phyloP scores from a whole-genome alignment of 2,329 filamentous ascomycete genomes.

The Colletotrichum simmondsii region DNA sequence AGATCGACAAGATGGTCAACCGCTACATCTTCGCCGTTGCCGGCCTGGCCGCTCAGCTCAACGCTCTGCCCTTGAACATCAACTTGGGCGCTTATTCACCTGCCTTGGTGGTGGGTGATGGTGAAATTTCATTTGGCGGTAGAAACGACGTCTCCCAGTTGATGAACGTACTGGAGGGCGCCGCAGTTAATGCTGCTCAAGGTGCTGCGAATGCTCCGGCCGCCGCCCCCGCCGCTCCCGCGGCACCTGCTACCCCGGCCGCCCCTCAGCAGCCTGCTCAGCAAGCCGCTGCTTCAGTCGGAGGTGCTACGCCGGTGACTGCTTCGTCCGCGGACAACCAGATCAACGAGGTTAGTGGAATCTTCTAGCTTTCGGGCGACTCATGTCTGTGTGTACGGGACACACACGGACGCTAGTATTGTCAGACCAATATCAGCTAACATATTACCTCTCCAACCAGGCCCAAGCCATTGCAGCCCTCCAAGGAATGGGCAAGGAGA shows the following conservation, averaged over 20 bases:
- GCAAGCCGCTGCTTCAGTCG: constrained; percentile 22
- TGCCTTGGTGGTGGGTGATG: constrained; percentile 49
- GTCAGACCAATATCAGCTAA: constrained; percentile 15
- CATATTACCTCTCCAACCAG: constrained; percentile 35
- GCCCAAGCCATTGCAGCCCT: constrained; percentile 55
- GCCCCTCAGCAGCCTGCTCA: constrained; percentile 34
- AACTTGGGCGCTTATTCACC: constrained; percentile 49
- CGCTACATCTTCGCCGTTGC: constrained; percentile 43
- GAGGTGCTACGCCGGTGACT: constrained; percentile 17
- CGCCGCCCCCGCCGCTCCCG: constrained; percentile 42
- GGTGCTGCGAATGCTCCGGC: constrained; percentile 40
- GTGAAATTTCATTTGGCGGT: constrained; percentile 60
- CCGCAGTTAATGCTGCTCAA: constrained; percentile 52
- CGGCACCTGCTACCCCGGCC: constrained; percentile 26
- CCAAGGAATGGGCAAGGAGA: constrained; percentile 61
- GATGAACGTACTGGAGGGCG: constrained; percentile 59
- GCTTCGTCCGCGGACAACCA: constrained; percentile 13
- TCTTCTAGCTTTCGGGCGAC: constrained; percentile 27
- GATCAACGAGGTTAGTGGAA: constrained; percentile 30
- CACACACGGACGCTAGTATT: constrained; percentile 8
- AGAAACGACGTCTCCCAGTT: constrained; percentile 55
- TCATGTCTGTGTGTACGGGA: constrained; percentile 49
- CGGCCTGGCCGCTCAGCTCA: constrained; percentile 41
- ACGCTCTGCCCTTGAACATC: constrained; percentile 46
- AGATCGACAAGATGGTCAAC: constrained; percentile 33